Base-by-base conservation (phyloP, 2,329 filamentous ascomycete genomes). In the Fusarium piperis region DNA sequence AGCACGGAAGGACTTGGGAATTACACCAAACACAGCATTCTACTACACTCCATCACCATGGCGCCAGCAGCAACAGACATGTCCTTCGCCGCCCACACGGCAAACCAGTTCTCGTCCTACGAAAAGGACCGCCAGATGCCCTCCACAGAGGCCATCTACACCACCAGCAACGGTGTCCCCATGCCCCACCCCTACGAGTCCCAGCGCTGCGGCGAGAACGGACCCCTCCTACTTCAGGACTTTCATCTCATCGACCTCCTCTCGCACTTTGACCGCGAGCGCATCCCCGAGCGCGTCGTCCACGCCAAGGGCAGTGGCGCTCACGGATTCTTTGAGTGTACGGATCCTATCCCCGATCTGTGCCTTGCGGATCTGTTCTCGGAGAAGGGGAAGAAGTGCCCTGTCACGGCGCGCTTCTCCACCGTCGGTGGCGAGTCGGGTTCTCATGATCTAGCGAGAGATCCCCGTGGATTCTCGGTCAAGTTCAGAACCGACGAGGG, bases 371-470 rank as follows among this genome's bases (percentile, higher is more conserved):
- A 83, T 61, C 83, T 88, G 63, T 88, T 90, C 76, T 86, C 83
- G 75, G 83, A 87, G 63, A 84, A 89, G 59, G 92, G 92, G 73
- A 93, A 93, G 83, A 89, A 89, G 79, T 93, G 91, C 53, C 89
- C 91, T 16, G 80, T 91, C 68, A 86, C 91, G 2, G 86, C 88
- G 46, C 89, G 93, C 5, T 94, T 94, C 81, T 94, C 91, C 0
- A 94, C 92, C 2, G 92, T 94, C 6, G 91, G 92, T 77, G 91
- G 92, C 66, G 91, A 94, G 80, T 89, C 89, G 64, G 92, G 92
- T 8, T 93, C 90, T 5, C 86, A 91, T 64, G 92, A 94, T 76
- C 90, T 88, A 71, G 91, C 91, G 33, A 89, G 92, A 65, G 92
- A 94, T 72, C 91, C 91, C 11, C 85, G 91, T 75, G 92, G 92